Base-by-base conservation (phyloP, 768 basidiomycete genomes). In the Russula emetica region DNA sequence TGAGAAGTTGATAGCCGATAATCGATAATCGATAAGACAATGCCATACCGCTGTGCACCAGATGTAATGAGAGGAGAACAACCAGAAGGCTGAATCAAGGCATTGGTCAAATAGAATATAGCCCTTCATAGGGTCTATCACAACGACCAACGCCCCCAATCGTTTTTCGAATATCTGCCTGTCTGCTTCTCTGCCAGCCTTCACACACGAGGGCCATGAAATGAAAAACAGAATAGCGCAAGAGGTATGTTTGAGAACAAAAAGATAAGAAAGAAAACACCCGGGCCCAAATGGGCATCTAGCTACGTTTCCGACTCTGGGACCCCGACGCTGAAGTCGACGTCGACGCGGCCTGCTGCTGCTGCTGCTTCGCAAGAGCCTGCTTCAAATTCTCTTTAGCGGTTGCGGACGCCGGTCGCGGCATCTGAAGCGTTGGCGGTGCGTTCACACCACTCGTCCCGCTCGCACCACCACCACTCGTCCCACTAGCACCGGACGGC, bases 331-430 rank as follows among this genome's bases (percentile, higher is more conserved):
- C 49, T 26, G 22, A 24, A 24, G n/a, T 20, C 54, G 45, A 47
- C 45, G 45, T 10, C 1, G 45, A n/a, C 10, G 38, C 14, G 16
- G 38, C 38, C 38, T 40, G 38, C 6, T 47, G 45, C 11, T 47
- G 45, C 11, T 47, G 45, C 5, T 56, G 60, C 53, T 63, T 60
- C 38, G 66, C 38, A 24, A 45, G 50, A 24, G 36, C 52, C 44
- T 58, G 61, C 40, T 49, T 47, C 54, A 62, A 44, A 51, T 73
- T 73, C 50, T 73, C 71, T 63, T 72, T 72, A 42, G 70, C 68
- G 6, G 56, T 62, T 18, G 64, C 66, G 2, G 69, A 65, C 36
- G 61, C 26, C 7, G 69, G 68, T 11, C 60, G 61, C 7, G 69
- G 69, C 57, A 63, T 57, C 30, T 63, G 44, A 6, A 66, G 62